These are phyloP conservation scores for Purshia tridentata DNA, from an alignment of 306 rosid genomes.

Conservation along the genomic window DNA sequence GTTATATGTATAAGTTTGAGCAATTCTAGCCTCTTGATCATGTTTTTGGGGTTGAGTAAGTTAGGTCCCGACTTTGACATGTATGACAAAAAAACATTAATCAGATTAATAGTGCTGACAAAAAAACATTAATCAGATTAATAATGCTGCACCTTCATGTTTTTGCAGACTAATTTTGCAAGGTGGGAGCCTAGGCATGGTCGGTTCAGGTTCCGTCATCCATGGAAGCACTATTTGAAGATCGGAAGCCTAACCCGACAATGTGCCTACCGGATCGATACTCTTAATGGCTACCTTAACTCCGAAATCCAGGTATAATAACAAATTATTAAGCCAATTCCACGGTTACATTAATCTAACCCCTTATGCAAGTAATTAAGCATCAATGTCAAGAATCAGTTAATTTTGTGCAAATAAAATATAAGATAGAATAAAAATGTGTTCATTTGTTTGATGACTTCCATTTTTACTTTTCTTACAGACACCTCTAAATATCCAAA, in stretches of 20 bases:
- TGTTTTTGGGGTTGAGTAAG: too few species aligned
- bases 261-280: conserved; percentile 49
- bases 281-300: conserved; percentile 40
- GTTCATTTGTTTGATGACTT: background rate
- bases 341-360: too few species aligned
- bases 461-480: background rate
- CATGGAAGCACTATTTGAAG: conserved; percentile 54
- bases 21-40: too few species aligned
- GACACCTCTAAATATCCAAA: conserved; percentile 28
- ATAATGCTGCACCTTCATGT: background rate
- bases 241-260: conserved; percentile 45
- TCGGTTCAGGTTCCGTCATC: conserved; percentile 41
- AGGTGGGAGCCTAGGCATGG: conserved; percentile 62
- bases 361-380: too few species aligned
- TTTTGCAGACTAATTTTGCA: conserved; percentile 47
- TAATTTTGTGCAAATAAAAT: too few species aligned
- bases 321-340: background rate
- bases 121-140: background rate
- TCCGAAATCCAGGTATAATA: conserved; percentile 25
- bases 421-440: background rate
- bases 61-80: background rate
- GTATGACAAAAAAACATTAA: background rate
- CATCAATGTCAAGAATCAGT: too few species aligned
- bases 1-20: too few species aligned
- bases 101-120: background rate